These are phyloP conservation scores for Choanephora cucurbitarum DNA, from an alignment of 371 early-diverging fungal genomes.

Conservation along the genomic window DNA sequence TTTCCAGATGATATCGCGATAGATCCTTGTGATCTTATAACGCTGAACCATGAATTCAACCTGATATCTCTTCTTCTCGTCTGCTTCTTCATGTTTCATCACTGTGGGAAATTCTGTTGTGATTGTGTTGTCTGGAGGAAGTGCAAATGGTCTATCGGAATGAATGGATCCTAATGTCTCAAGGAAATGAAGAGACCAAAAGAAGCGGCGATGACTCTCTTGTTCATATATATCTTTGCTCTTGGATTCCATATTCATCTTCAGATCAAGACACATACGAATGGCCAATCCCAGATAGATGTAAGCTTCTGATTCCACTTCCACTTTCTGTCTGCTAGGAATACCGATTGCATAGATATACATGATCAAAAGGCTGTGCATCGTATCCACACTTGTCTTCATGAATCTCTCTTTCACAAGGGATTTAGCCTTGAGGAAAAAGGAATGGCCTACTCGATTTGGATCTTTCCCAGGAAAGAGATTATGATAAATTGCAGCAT, in stretches of 20 bases:
- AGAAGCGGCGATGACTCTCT: slow-evolving; percentile 39
- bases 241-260: slow-evolving; percentile 35
- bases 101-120: slow-evolving; percentile 27
- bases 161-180: slow-evolving; percentile 46
- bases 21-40: slow-evolving; percentile 43
- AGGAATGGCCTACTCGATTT: slow-evolving; percentile 43
- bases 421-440: slow-evolving; percentile 37
- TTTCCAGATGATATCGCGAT: slow-evolving; percentile 36
- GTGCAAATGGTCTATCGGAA: slow-evolving; percentile 44
- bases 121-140: slow-evolving; percentile 33
- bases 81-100: slow-evolving; percentile 29
- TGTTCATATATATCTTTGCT: slow-evolving; percentile 10
- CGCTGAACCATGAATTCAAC: slow-evolving; percentile 48
- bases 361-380: slow-evolving; percentile 48
- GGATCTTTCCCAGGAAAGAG: slow-evolving; percentile 48
- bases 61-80: slow-evolving; percentile 31
- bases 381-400: slow-evolving; percentile 38
- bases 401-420: slow-evolving; percentile 39
- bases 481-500: slow-evolving; percentile 50
- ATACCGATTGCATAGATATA: slow-evolving; percentile 54
- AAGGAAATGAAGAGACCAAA: slow-evolving; percentile 43
- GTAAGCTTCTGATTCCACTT: slow-evolving; percentile 51
- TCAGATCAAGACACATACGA: slow-evolving; percentile 48
- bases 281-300: slow-evolving; percentile 49
- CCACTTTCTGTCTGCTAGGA: slow-evolving; percentile 18